A percentile compares a stretch with the other conserved stretches of the same genome.
phyloP scores from a whole-genome alignment of 1,139 yeast genomes.

The Sugiyamaella pinicola region DNA sequence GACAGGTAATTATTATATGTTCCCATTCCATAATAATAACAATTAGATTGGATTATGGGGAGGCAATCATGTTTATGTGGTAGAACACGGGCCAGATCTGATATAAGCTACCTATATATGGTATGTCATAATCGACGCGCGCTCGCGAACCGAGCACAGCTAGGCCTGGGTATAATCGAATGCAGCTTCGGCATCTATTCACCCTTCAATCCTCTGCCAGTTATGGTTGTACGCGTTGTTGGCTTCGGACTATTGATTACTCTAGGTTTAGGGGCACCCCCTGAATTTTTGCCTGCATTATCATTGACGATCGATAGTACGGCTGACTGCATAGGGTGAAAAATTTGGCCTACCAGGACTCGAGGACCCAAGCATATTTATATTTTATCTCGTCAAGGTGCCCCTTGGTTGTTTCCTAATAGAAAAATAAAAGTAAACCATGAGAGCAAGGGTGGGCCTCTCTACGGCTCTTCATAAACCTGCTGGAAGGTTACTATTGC shows the following conservation, averaged over 20 bases:
- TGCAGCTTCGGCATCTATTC: too few relatives aligned
- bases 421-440: not conserved
- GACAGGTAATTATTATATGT: not conserved
- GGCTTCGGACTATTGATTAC: not conserved
- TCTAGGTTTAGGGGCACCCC: constrained; percentile 1
- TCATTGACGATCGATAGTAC: not conserved
- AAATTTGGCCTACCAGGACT: constrained; percentile 4
- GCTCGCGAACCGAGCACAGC: too few relatives aligned
- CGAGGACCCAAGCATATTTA: not conserved
- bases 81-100: not conserved
- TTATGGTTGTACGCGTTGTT: not conserved
- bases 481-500: not conserved
- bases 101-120: too few relatives aligned
- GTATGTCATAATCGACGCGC: not conserved
- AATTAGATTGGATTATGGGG: not conserved
- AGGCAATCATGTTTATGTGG: not conserved
- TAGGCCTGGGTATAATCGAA: too few relatives aligned
- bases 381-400: not conserved
- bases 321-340: not conserved
- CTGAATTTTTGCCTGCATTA: not conserved
- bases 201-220: too few relatives aligned
- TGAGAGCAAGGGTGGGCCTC: constrained; percentile 13
- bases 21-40: not conserved
- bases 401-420: not conserved
- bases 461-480: constrained; percentile 1